Percentiles rank a stretch among this genome's conserved stretches.
Evolutionary conservation across 1,139 yeast genomes (phyloP).

Genomic region (Suhomyces anneliseae): DNA sequence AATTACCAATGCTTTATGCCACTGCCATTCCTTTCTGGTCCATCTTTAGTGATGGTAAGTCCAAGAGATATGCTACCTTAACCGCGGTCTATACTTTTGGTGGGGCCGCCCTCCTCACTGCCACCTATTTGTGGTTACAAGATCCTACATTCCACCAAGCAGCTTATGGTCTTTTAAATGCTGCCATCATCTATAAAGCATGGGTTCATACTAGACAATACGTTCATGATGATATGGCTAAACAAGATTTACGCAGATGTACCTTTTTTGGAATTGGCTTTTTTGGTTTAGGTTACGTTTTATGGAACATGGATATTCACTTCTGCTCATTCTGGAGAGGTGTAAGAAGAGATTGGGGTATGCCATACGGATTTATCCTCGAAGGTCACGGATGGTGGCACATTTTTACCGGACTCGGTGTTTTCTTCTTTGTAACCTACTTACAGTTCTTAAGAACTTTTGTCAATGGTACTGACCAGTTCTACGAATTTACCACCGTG

Average conservation of each 20-base stretch:
- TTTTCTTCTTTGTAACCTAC: conserved; percentile 58
- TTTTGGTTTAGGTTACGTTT: conserved; percentile 69
- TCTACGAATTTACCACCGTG: conserved; percentile 54
- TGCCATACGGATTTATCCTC: conserved; percentile 83
- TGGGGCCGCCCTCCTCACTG: conserved; percentile 56
- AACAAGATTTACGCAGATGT: conserved; percentile 49
- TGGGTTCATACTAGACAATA: conserved; percentile 48
- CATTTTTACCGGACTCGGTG: conserved; percentile 75
- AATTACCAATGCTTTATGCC: conserved; percentile 96
- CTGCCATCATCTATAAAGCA: conserved; percentile 59
- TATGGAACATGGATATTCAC: conserved; percentile 87
- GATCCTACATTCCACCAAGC: conserved; percentile 89
- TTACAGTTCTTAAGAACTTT: conserved; percentile 69
- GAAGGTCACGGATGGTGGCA: conserved; percentile 99
- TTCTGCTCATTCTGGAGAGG: conserved; percentile 65
- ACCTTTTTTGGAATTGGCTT: conserved; percentile 61
- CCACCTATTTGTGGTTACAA: conserved; percentile 63
- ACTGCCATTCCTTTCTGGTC: conserved; percentile 95
- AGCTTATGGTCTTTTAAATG: conserved; percentile 67
- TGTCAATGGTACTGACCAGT: conserved; percentile 51
- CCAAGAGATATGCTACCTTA: conserved; percentile 34
- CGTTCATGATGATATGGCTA: conserved; percentile 51
- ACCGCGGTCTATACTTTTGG: conserved; percentile 60
- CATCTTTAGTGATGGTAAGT: conserved; percentile 66
- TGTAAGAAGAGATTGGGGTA: conserved; percentile 66